These are phyloP conservation scores for Fraxinus xanthoxyloides DNA, from an alignment of 305 asterid species.

Conservation along the genomic window DNA sequence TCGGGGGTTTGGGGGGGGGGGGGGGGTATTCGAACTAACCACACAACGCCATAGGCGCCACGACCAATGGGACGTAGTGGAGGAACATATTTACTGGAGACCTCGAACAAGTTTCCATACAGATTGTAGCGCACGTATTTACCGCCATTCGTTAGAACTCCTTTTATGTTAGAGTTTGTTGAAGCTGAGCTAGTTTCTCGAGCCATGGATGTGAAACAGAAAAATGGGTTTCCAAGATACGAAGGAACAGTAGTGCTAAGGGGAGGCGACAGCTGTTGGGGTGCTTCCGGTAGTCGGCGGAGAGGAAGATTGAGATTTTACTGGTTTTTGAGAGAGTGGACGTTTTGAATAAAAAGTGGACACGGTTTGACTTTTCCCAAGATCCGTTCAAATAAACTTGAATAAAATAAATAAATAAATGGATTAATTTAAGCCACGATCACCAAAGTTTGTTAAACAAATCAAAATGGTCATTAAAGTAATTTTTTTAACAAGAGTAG, in stretches of 20 bases:
- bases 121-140: constrained; percentile 68
- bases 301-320: background rate
- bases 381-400: background rate
- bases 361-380: constrained; percentile 19
- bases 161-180: constrained; percentile 31
- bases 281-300: background rate
- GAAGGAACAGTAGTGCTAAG: background rate
- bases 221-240: background rate
- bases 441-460: background rate
- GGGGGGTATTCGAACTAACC: constrained; percentile 35
- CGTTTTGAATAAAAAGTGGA: constrained; percentile 10
- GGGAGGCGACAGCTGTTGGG: background rate
- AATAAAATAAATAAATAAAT: too few species aligned
- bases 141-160: constrained; percentile 63
- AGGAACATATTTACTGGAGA: constrained; percentile 65
- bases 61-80: constrained; percentile 90
- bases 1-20: background rate
- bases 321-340: background rate
- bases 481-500: background rate
- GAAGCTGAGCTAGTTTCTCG: constrained; percentile 34
- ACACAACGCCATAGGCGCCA: constrained; percentile 87
- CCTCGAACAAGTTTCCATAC: constrained; percentile 72
- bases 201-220: constrained; percentile 33
- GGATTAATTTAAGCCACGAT: background rate
- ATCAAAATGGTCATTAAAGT: too few species aligned